Evolutionary conservation across 208 protist genomes (phyloP), one percentile per base, ranked within the genome.

Genomic region (Herpetomonas samuelpessoai): DNA sequence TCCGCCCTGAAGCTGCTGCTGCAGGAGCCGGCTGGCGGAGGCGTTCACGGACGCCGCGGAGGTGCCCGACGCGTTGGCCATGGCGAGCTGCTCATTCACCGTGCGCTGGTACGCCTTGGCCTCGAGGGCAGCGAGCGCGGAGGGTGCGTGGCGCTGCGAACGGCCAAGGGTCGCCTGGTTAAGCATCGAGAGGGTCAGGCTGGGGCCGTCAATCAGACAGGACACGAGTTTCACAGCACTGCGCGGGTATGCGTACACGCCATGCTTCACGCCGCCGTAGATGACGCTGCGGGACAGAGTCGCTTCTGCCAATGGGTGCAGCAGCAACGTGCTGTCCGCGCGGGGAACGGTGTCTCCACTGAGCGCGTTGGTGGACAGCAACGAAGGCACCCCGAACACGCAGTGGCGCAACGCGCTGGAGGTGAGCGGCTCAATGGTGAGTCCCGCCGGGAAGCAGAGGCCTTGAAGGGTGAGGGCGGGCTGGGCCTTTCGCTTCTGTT

Each of bases 231-330:
- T 47, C 6, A 87, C 47, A 3, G 71, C 55, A 35, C 72, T 74
- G 50, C 81, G 77, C 3, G 86, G 86, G 60, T 75, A 93, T 28
- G 86, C 86, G 69, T 93, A 93, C 2, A 93, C 26, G 21, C 67
- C 83, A 57, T 93, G 76, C 47, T 79, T 45, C 19, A 48, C 47
- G 57, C 78, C 67, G 46, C 86, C 86, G 54, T 81, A 93, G 35
- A 93, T 62, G 26, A 93, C 38, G 51, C 72, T 88, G 58, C 79
- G 73, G 24, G 80, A 69, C 21, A 90, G 46, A 9, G 65, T 14
- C 16, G 72, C 78, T 60, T 86, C 81, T 4, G 71, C 71, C 24
- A 93, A 69, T 22, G 86, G 69, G 30, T 83, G 79, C 1, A 70
- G 74, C 24, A 74, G 68, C 47, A 93, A 18, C 1, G 83, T 86